These are phyloP conservation scores for Aegilops bicornis DNA, from an alignment of 176 grass and related monocot species.

Conservation along the genomic window DNA sequence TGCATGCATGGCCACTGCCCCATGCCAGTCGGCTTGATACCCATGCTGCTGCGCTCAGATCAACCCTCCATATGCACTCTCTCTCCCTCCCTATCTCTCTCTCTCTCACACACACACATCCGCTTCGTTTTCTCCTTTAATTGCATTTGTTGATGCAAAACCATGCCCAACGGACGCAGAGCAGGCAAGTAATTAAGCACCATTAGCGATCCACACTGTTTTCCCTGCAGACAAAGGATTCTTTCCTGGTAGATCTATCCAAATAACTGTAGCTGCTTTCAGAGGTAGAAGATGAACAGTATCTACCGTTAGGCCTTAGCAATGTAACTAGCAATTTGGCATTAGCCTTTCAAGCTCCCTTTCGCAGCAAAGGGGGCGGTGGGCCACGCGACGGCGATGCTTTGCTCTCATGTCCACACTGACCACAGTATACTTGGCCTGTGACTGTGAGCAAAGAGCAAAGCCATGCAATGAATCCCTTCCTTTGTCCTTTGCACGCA, in stretches of 20 bases:
- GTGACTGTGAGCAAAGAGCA: constrained; percentile 24
- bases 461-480: constrained; percentile 38
- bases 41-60: not conserved
- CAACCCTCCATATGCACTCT: not conserved
- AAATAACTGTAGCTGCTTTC: not conserved
- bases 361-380: constrained; percentile 27
- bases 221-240: not conserved
- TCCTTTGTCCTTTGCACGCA: constrained; percentile 33
- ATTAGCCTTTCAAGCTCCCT: constrained; percentile 22
- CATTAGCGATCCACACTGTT: not conserved
- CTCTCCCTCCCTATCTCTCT: too few relatives aligned
- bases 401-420: constrained; percentile 26
- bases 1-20: constrained; percentile 10
- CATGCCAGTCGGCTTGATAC: constrained; percentile 5
- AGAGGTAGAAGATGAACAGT: constrained; percentile 52
- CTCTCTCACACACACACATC: too few relatives aligned
- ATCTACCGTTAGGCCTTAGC: not conserved
- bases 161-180: not conserved
- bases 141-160: not conserved
- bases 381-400: constrained; percentile 27
- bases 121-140: not conserved
- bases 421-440: not conserved
- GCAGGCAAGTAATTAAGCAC: not conserved
- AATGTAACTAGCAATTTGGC: not conserved
- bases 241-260: not conserved